Evolutionary conservation across 331 rosid species (phyloP).

Genomic region (Prunus yedoensis): DNA sequence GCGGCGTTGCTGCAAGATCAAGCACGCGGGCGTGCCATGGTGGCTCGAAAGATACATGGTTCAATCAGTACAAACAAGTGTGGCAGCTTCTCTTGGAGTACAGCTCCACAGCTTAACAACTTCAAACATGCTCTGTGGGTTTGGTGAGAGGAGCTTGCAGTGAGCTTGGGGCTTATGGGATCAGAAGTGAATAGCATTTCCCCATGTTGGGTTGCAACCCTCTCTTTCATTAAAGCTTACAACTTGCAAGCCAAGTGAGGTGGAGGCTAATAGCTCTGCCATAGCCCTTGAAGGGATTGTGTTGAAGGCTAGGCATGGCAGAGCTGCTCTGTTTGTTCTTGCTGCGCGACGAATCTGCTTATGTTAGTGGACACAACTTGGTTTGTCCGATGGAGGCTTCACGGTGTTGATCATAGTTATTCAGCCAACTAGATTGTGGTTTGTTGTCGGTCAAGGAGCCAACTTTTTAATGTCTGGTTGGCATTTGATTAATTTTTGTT

Average conservation of each 20-base stretch:
- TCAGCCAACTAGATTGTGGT: constrained; percentile 2
- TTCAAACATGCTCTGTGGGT: constrained; percentile 80
- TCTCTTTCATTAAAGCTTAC: constrained; percentile 48
- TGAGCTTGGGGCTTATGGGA: constrained; percentile 76
- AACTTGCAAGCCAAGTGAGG: constrained; percentile 45
- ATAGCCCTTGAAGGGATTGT: constrained; percentile 70
- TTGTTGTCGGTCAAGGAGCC: not conserved
- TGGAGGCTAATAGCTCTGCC: constrained; percentile 41
- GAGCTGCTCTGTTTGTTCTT: constrained; percentile 82
- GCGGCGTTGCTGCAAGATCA: constrained; percentile 64
- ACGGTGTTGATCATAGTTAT: constrained; percentile 43
- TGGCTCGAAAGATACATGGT: constrained; percentile 42
- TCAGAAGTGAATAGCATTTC: constrained; percentile 77
- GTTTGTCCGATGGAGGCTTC: constrained; percentile 79
- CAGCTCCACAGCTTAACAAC: constrained; percentile 67
- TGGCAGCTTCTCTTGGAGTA: constrained; percentile 57
- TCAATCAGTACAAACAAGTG: constrained; percentile 80
- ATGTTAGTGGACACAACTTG: constrained; percentile 76
- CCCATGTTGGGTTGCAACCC: constrained; percentile 81
- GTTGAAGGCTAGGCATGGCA: constrained; percentile 69
- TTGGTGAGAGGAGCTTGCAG: constrained; percentile 62
- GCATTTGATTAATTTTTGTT: not conserved
- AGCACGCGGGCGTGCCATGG: constrained; percentile 75
- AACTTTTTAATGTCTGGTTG: not conserved
- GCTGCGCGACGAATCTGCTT: constrained; percentile 70